A percentile compares a stretch with the other conserved stretches of the same genome.
phyloP scores from a whole-genome alignment of 768 basidiomycete species.

The Tylopilus felleus region DNA sequence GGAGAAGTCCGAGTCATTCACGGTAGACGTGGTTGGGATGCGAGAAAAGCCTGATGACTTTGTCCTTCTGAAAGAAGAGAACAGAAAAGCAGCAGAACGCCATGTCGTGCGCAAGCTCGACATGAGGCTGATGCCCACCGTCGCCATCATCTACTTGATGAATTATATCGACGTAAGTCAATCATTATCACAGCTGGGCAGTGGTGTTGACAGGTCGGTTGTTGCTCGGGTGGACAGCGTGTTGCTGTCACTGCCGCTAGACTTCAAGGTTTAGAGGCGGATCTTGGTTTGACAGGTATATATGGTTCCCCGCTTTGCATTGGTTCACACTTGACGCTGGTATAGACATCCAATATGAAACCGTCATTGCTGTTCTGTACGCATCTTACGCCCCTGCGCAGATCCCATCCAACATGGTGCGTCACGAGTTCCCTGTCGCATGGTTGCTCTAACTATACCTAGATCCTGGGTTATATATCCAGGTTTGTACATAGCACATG shows the following conservation, averaged over 20 bases:
- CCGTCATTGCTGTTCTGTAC: slow-evolving; percentile 50
- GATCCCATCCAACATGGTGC: slow-evolving; percentile 65
- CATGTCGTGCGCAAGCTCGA: slow-evolving; percentile 28
- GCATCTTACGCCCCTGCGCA: slow-evolving; percentile 63
- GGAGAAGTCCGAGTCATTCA: slow-evolving; percentile 9
- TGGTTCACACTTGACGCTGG: not conserved
- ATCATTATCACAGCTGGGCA: not conserved
- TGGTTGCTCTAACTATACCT: not conserved
- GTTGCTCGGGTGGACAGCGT: slow-evolving; percentile 24
- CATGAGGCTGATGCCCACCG: slow-evolving; percentile 26
- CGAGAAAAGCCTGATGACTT: slow-evolving; percentile 5
- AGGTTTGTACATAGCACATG: slow-evolving; percentile 33
- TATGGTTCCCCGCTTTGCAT: not conserved
- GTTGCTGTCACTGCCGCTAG: slow-evolving; percentile 38
- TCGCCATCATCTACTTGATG: slow-evolving; percentile 23
- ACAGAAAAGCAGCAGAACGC: slow-evolving; percentile 20
- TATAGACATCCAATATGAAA: slow-evolving; percentile 50
- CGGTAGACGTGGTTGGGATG: slow-evolving; percentile 3
- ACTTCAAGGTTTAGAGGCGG: slow-evolving; percentile 38
- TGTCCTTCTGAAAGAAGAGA: slow-evolving; percentile 7
- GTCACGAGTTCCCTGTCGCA: not conserved
- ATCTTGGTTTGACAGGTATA: slow-evolving; percentile 35
- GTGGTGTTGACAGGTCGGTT: not conserved
- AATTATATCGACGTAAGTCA: slow-evolving; percentile 27
- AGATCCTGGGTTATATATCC: slow-evolving; percentile 55